Conservation (phyloP, 164 flowering plant genomes). For the Magnolia officinalis region DNA sequence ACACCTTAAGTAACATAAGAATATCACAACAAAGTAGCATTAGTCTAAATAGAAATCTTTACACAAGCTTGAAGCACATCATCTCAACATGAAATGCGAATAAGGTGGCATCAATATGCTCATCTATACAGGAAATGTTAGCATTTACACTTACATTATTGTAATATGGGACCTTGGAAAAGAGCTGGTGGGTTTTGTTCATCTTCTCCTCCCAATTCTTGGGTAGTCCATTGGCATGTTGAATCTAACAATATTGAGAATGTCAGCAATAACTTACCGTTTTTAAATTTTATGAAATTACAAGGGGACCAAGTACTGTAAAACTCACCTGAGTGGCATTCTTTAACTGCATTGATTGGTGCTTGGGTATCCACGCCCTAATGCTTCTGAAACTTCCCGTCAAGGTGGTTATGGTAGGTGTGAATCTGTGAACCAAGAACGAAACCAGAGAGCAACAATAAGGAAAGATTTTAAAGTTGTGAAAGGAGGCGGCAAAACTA, state of each 20-base stretch:
- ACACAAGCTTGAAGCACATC: not conserved
- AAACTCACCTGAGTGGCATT: constrained; percentile 50
- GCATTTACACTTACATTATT: constrained; percentile 43
- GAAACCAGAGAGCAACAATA: not conserved
- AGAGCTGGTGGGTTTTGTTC: constrained; percentile 63
- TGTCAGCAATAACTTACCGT: not conserved
- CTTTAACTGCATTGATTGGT: constrained; percentile 72
- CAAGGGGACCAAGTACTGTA: not conserved
- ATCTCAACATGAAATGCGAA: not conserved
- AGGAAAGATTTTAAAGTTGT: not conserved
- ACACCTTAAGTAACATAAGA: constrained; percentile 29
- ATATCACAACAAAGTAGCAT: constrained; percentile 2
- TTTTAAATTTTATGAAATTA: not conserved
- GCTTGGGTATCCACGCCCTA: constrained; percentile 74
- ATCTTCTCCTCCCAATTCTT: constrained; percentile 53
- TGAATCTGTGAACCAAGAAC: constrained; percentile 40
- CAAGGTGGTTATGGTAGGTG: constrained; percentile 74
- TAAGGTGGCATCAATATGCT: no score
- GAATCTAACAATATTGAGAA: constrained; percentile 31
- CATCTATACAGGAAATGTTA: no score
- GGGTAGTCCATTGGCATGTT: constrained; percentile 62
- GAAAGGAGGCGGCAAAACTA: not conserved
- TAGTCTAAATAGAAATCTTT: not conserved
- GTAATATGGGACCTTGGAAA: constrained; percentile 71
- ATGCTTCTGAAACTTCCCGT: constrained; percentile 80